phyloP scores from a whole-genome alignment of 257 asterid genomes.

The Forsythia suspensa region DNA sequence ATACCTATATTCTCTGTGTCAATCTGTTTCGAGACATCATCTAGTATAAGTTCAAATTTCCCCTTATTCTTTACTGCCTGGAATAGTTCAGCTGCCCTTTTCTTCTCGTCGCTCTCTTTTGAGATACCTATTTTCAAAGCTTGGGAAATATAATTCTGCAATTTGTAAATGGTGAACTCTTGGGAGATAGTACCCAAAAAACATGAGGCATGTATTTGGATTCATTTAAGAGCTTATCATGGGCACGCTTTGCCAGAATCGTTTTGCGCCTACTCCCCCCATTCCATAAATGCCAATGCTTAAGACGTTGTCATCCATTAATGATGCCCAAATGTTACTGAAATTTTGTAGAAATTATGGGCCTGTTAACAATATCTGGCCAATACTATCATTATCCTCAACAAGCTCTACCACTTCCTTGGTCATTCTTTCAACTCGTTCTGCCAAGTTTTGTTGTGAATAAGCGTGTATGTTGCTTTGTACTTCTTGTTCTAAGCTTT shows the following conservation, averaged over 20 bases:
- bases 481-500: too few species aligned
- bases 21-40: constrained; percentile 25
- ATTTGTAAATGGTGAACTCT: constrained; percentile 12
- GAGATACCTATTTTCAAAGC: constrained; percentile 17
- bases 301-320: constrained; percentile 17
- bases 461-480: too few species aligned
- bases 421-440: too few species aligned
- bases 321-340: constrained; percentile 23
- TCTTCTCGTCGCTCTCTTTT: constrained; percentile 21
- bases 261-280: constrained; percentile 33
- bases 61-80: constrained; percentile 14
- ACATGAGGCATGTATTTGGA: constrained; percentile 22
- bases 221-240: constrained; percentile 23
- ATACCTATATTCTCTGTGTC: constrained; percentile 26
- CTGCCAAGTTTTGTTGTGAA: too few species aligned
- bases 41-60: constrained; percentile 27
- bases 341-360: constrained; percentile 10
- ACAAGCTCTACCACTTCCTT: too few species aligned
- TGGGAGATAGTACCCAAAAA: constrained; percentile 30
- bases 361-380: not conserved
- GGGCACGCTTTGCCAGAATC: constrained; percentile 27
- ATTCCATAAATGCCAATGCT: constrained; percentile 33
- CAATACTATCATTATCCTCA: too few species aligned
- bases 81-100: constrained; percentile 24
- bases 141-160: constrained; percentile 23